phyloP scores from a whole-genome alignment of 2,329 filamentous ascomycete genomes.

The Xenosphaeropsis pyriputrescens region DNA sequence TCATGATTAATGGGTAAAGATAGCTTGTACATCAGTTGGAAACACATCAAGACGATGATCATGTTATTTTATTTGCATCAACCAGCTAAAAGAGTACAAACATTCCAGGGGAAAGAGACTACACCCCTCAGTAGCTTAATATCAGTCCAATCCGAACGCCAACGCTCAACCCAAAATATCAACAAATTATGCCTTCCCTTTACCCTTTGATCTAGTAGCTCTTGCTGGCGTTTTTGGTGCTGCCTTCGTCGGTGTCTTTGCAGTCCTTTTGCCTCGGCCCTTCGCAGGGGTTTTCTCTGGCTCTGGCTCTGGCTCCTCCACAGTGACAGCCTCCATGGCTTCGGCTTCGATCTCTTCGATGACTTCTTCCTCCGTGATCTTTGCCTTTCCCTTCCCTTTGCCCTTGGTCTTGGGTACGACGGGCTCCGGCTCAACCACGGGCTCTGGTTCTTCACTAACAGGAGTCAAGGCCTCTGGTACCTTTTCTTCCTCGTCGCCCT shows the following conservation, averaged over 20 bases:
- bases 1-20: too few relatives aligned
- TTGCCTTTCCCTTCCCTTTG: constrained; percentile 1
- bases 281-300: constrained; percentile 7
- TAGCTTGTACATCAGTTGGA: too few relatives aligned
- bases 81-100: too few relatives aligned
- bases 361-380: constrained; percentile 5
- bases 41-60: too few relatives aligned
- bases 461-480: neutral
- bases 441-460: neutral
- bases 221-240: too few relatives aligned
- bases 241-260: constrained; percentile 16
- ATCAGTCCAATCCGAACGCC: too few relatives aligned
- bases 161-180: too few relatives aligned
- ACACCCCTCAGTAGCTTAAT: too few relatives aligned
- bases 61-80: too few relatives aligned
- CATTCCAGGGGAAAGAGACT: too few relatives aligned
- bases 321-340: constrained; percentile 7
- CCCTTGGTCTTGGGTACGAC: neutral
- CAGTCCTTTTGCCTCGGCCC: constrained; percentile 26
- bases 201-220: too few relatives aligned
- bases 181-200: too few relatives aligned
- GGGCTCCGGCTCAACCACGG: neutral
- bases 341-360: constrained; percentile 11
- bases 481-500: constrained; percentile 4
- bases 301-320: constrained; percentile 10